A percentile compares a stretch with the other conserved stretches of the same genome.
phyloP scores from a whole-genome alignment of 2,329 filamentous ascomycete genomes.

The Myriosclerotinia duriaeana region DNA sequence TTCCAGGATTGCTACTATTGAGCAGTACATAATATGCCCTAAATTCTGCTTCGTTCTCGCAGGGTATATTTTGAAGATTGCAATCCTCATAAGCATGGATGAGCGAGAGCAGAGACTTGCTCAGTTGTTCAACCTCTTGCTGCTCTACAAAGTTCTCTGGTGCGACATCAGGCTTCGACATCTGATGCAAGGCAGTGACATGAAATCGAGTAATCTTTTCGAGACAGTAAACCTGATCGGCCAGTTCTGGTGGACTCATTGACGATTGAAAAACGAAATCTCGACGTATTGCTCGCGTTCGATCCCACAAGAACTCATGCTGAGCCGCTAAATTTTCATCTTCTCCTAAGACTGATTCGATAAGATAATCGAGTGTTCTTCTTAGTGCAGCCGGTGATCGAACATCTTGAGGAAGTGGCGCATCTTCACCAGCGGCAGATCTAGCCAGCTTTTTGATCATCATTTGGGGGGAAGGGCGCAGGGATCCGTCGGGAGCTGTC shows the following conservation, averaged over 20 bases:
- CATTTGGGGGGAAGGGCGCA: slow-evolving; percentile 50
- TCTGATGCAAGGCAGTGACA: slow-evolving; percentile 61
- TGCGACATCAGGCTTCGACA: slow-evolving; percentile 56
- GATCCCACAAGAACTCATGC: slow-evolving; percentile 67
- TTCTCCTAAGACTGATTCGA: slow-evolving; percentile 56
- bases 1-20: slow-evolving; percentile 58
- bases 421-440: slow-evolving; percentile 67
- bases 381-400: slow-evolving; percentile 59
- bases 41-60: slow-evolving; percentile 65
- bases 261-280: slow-evolving; percentile 68
- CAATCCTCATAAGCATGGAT: slow-evolving; percentile 67
- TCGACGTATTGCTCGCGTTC: slow-evolving; percentile 64
- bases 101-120: slow-evolving; percentile 63
- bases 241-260: slow-evolving; percentile 54
- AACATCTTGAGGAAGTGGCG: slow-evolving; percentile 66
- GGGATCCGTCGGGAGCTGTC: slow-evolving; percentile 42
- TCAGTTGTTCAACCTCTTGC: slow-evolving; percentile 66
- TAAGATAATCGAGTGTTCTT: slow-evolving; percentile 61
- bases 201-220: slow-evolving; percentile 68
- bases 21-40: slow-evolving; percentile 64
- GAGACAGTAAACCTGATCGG: slow-evolving; percentile 60
- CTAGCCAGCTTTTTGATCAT: slow-evolving; percentile 69
- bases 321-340: slow-evolving; percentile 54
- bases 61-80: slow-evolving; percentile 55
- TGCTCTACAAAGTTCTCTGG: slow-evolving; percentile 64